Conservation (phyloP, 2,329 filamentous ascomycete genomes). For the Purpureocillium lavendulum region DNA sequence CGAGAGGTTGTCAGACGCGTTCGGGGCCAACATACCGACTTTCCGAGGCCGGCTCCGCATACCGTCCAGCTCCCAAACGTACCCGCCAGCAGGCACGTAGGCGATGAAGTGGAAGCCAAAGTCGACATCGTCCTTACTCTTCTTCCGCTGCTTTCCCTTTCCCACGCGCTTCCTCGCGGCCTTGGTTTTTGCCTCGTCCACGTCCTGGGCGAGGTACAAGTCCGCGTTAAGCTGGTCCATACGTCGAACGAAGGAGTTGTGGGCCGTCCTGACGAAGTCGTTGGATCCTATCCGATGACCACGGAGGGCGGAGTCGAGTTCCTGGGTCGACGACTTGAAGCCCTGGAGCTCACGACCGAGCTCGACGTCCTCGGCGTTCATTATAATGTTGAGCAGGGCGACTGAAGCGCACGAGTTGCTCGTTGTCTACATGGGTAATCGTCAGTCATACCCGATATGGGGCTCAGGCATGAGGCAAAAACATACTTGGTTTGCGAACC, state of each 20-base stretch:
- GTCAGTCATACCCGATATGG: too few species aligned
- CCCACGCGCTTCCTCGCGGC: conserved; percentile 20
- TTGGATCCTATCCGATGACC: conserved; percentile 70
- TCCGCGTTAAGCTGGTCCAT: conserved; percentile 71
- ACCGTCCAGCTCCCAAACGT: conserved; percentile 85
- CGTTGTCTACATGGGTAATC: conserved; percentile 49
- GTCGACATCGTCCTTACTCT: conserved; percentile 36
- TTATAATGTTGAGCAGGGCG: conserved; percentile 85
- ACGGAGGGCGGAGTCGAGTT: conserved; percentile 62
- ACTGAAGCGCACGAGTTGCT: conserved; percentile 88
- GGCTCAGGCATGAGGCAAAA: too few species aligned
- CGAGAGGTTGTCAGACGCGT: not conserved
- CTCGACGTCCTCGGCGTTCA: conserved; percentile 62
- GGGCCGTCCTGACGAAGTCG: conserved; percentile 67
- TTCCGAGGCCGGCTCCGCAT: conserved; percentile 58
- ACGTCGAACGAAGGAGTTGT: conserved; percentile 80
- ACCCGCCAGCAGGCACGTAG: conserved; percentile 67
- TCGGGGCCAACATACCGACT: conserved; percentile 16
- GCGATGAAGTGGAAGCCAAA: conserved; percentile 81
- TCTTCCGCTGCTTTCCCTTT: conserved; percentile 28
- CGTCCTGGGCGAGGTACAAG: conserved; percentile 52
- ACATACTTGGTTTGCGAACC: conserved; percentile 86
- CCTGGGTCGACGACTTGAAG: conserved; percentile 66
- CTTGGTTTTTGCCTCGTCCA: conserved; percentile 26
- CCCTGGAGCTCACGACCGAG: conserved; percentile 61